Conservation (phyloP, 495 filamentous ascomycete genomes). For the Podospora conica region DNA sequence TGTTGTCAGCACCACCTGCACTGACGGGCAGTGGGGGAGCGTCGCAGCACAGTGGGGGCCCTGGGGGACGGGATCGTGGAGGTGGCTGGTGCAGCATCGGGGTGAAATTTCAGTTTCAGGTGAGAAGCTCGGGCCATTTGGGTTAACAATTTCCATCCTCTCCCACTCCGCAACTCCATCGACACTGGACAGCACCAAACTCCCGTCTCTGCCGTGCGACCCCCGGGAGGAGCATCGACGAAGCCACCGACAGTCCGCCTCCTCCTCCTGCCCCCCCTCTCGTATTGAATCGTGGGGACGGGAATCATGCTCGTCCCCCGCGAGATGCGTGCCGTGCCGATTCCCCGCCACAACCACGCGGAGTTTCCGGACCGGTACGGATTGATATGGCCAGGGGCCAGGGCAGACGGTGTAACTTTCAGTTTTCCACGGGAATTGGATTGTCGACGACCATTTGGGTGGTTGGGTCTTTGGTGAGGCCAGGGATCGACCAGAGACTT, state of each 20-base stretch:
- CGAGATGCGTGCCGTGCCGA: background rate
- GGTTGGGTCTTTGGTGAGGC: no score
- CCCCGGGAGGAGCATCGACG: background rate
- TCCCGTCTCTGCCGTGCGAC: background rate
- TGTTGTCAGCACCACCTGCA: background rate
- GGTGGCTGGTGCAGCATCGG: background rate
- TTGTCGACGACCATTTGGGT: no score
- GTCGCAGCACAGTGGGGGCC: background rate
- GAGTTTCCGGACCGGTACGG: background rate
- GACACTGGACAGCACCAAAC: no score
- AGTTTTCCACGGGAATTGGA: background rate
- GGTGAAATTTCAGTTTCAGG: background rate
- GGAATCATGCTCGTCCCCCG: background rate
- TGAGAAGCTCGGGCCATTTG: background rate
- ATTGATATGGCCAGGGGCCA: background rate
- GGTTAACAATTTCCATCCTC: background rate
- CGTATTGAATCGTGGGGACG: background rate
- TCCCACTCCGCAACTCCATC: background rate
- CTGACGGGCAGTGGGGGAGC: background rate
- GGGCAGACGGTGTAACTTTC: background rate
- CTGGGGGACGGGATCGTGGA: background rate
- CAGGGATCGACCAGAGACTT: no score
- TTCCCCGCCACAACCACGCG: background rate
- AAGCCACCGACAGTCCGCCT: background rate
- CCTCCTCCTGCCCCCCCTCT: background rate